These are phyloP conservation scores for Diplodia scrobiculata DNA, from an alignment of 2,329 filamentous ascomycete species.

Conservation along the genomic window DNA sequence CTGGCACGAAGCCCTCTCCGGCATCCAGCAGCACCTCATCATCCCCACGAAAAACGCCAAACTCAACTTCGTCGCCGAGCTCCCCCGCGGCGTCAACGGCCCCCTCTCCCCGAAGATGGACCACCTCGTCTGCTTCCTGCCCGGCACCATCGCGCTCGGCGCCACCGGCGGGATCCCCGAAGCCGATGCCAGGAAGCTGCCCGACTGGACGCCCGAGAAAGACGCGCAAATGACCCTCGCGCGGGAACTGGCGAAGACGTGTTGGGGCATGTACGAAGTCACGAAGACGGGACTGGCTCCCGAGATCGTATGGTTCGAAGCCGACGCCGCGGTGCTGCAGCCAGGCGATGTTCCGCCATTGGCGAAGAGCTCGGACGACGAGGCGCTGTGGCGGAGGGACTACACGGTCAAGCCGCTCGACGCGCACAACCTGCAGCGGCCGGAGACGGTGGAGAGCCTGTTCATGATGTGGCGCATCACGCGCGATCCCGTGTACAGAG, in stretches of 20 bases:
- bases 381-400: constrained; percentile 73
- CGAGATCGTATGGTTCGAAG: constrained; percentile 89
- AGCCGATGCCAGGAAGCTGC: constrained; percentile 67
- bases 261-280: constrained; percentile 94
- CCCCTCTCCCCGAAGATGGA: constrained; percentile 88
- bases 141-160: constrained; percentile 88
- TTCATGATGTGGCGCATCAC: constrained; percentile 99
- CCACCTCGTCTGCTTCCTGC: constrained; percentile 96
- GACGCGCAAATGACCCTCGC: constrained; percentile 79
- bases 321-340: constrained; percentile 65
- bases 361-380: constrained; percentile 36
- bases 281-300: constrained; percentile 87
- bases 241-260: constrained; percentile 90
- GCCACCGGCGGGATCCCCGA: constrained; percentile 79
- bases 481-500: constrained; percentile 80
- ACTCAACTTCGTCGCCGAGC: constrained; percentile 88
- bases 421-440: constrained; percentile 87
- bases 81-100: constrained; percentile 69
- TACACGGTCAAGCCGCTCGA: constrained; percentile 78
- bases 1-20: constrained; percentile 84
- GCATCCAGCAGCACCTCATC: constrained; percentile 87
- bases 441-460: constrained; percentile 92
- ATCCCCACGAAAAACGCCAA: constrained; percentile 62
- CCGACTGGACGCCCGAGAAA: constrained; percentile 65
- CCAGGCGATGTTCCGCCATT: constrained; percentile 34